A percentile compares a stretch with the other conserved stretches of the same genome.
Conservation (phyloP, 2,329 filamentous ascomycete species). For the Trichoderma sp. region DNA sequence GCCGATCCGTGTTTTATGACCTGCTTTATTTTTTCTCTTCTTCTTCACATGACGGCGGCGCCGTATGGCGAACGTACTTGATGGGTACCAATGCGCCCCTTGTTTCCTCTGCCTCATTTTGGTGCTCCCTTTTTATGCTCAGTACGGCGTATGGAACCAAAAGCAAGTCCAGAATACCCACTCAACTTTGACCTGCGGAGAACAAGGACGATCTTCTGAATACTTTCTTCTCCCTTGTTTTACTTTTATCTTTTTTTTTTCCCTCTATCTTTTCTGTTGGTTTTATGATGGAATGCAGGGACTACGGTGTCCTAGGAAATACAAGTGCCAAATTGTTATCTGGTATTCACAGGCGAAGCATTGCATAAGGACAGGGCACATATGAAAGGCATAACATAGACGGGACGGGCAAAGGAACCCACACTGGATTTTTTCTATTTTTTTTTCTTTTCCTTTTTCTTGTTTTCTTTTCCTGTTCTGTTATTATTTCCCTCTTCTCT, state of each 20-base stretch:
- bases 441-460: conserved; percentile 15
- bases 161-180: conserved; percentile 39
- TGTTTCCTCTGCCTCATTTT: conserved; percentile 29
- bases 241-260: neutral
- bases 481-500: conserved; percentile 6
- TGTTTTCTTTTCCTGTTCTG: conserved; percentile 19
- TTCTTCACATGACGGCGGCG: conserved; percentile 23
- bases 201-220: conserved; percentile 2
- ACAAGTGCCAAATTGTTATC: conserved; percentile 22
- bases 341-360: conserved; percentile 27
- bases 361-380: conserved; percentile 28
- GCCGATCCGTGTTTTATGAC: conserved; percentile 17
- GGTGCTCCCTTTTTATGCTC: conserved; percentile 35
- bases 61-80: neutral
- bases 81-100: neutral
- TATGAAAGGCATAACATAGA: conserved; percentile 27
- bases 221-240: neutral
- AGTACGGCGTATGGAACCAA: conserved; percentile 39
- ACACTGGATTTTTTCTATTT: conserved; percentile 22
- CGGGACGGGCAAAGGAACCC: conserved; percentile 25
- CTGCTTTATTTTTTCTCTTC: conserved; percentile 29
- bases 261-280: neutral
- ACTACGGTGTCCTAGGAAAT: conserved; percentile 19
- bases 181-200: conserved; percentile 33
- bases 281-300: conserved; percentile 24